These are phyloP conservation scores for Amphicarpaea edgeworthii DNA, from an alignment of 306 rosid species.

Conservation along the genomic window DNA sequence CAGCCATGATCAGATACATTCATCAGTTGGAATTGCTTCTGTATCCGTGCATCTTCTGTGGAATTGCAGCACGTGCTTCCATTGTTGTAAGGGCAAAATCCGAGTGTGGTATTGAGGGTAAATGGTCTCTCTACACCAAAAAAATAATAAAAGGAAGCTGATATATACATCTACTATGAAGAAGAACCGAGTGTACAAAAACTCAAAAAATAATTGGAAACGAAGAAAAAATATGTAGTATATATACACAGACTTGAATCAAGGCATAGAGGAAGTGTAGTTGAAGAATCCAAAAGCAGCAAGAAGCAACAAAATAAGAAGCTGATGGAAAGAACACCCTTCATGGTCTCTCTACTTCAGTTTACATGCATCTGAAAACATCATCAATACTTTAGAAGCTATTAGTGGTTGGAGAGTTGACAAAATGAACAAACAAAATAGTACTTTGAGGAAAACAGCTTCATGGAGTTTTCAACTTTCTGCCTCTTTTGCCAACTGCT, in stretches of 20 bases:
- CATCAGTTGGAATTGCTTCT: conserved; percentile 73
- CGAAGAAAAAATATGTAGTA: too few relatives aligned
- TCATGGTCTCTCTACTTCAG: conserved; percentile 55
- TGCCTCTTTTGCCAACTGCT: conserved; percentile 5
- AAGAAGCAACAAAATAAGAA: conserved; percentile 58
- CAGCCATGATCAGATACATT: conserved; percentile 71
- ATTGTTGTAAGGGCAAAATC: conserved; percentile 78
- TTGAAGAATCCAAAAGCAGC: conserved; percentile 63
- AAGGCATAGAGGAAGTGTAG: conserved; percentile 77
- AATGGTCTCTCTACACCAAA: conserved; percentile 68
- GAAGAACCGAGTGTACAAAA: not conserved
- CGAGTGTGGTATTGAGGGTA: conserved; percentile 55
- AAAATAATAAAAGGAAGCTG: not conserved
- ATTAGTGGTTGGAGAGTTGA: conserved; percentile 1
- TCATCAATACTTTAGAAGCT: not conserved
- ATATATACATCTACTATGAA: not conserved
- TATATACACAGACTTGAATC: conserved; percentile 72
- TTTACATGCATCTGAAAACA: conserved; percentile 4
- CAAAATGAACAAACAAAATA: not conserved
- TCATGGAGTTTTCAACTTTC: conserved; percentile 32
- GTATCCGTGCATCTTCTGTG: conserved; percentile 64
- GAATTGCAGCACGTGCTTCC: conserved; percentile 88
- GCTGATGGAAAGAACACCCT: conserved; percentile 47
- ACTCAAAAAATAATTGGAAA: not conserved
- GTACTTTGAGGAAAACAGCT: not conserved